Evolutionary conservation across 345 rosid genomes (phyloP).

Genomic region (Schrenkiella parvula): DNA sequence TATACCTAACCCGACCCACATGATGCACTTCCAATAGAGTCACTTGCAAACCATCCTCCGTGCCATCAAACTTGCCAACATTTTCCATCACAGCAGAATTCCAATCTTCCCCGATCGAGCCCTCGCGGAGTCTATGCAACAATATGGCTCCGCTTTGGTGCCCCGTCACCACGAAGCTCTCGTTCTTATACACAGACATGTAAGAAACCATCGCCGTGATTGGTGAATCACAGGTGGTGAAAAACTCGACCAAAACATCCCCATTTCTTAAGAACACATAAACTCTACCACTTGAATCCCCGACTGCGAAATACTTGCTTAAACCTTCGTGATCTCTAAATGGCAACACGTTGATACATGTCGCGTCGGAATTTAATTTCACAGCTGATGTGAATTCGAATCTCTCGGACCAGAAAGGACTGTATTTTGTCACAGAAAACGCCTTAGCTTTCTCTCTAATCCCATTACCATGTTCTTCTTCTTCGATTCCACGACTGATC

Average conservation of each 20-base stretch:
- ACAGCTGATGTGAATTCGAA: slow-evolving; percentile 84
- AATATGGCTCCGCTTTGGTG: slow-evolving; percentile 62
- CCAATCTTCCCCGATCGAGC: slow-evolving; percentile 60
- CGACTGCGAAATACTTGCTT: slow-evolving; percentile 83
- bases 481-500: slow-evolving; percentile 15
- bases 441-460: slow-evolving; percentile 39
- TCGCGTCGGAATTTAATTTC: slow-evolving; percentile 61
- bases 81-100: slow-evolving; percentile 50
- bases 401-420: slow-evolving; percentile 87
- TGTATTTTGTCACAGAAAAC: slow-evolving; percentile 58
- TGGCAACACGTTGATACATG: slow-evolving; percentile 70
- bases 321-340: slow-evolving; percentile 76
- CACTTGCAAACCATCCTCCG: slow-evolving; percentile 42
- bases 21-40: slow-evolving; percentile 79
- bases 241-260: slow-evolving; percentile 64
- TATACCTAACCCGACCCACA: slow-evolving; percentile 75
- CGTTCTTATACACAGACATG: slow-evolving; percentile 66
- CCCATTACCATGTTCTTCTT: slow-evolving; percentile 6
- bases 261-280: slow-evolving; percentile 76
- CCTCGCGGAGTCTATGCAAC: slow-evolving; percentile 66
- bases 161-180: slow-evolving; percentile 74
- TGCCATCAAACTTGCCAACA: slow-evolving; percentile 42
- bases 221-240: slow-evolving; percentile 50
- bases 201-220: slow-evolving; percentile 74
- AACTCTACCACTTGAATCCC: slow-evolving; percentile 74